Base-by-base conservation (phyloP, 2,329 filamentous ascomycete species). In the Alternaria tenuissima region DNA sequence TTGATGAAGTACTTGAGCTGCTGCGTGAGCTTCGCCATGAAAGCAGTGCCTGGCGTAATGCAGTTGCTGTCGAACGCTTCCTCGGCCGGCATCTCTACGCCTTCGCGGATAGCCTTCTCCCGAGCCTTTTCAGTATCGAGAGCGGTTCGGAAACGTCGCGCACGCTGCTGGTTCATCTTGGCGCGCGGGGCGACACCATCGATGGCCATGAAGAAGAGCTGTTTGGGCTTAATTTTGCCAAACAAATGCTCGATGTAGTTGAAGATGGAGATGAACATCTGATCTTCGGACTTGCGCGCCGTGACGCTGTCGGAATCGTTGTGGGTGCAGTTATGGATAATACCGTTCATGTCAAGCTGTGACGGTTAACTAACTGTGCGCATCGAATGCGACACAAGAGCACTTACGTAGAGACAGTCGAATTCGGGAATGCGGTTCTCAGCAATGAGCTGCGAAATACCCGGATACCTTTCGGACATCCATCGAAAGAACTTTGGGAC, bases 231-330 rank as follows among this genome's bases (percentile, higher is more conserved):
- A 77, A 99, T 99, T 81, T 97, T 99, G 71, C 94, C 94, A 79
- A 96, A 99, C 54, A 99, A 81, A 82, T 99, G 95, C 80, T 99
- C 95, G 68, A 99, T 99, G 79, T 99, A 99, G 81, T 98, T 98
- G 87, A 99, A 99, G 74, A 99, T 99, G 59, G 93, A 91, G 70
- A 99, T 97, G 77, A 99, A 99, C 95, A 99, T 99, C 80, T 97
- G 92, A 79, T 99, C 94, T 79, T 99, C 96, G 58, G 91, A 94
- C 81, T 98, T 89, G 56, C 95, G 93, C 74, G 96, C 96, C 1
- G 92, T 93, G 4, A 93, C 89, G 76, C 94, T 94, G 76, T 96
- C 94, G 24, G 92, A 90, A 81, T 99, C 94, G 76, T 95, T 97
- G 82, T 99, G 95, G 57, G 95, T 99, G 80, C 95, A 99, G 80